These are phyloP conservation scores for Actinomucor elegans DNA, from an alignment of 371 early-diverging fungal species.

Conservation along the genomic window DNA sequence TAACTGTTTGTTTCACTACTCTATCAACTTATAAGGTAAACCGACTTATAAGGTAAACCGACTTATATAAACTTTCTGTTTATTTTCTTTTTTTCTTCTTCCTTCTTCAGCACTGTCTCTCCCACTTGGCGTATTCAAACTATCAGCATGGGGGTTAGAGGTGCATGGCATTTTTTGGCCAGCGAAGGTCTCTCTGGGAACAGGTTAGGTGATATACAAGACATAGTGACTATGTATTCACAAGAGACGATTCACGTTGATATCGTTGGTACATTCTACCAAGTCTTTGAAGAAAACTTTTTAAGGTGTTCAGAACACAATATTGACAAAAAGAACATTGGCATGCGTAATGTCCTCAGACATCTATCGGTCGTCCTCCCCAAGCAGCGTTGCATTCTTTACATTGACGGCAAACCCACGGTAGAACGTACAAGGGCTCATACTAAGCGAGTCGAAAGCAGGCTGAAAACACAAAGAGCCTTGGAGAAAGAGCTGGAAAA, in stretches of 20 bases:
- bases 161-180: not conserved
- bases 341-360: not conserved
- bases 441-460: not conserved
- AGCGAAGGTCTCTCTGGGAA: not conserved
- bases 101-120: not conserved
- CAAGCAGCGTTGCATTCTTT: not conserved
- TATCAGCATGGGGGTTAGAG: not conserved
- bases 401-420: not conserved
- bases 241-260: not conserved
- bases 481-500: not conserved
- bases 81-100: not conserved
- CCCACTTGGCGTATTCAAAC: not conserved
- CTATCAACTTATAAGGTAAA: no score
- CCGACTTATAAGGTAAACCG: no score
- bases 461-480: not conserved
- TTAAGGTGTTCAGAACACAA: not conserved
- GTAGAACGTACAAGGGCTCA: not conserved
- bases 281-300: not conserved
- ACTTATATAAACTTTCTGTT: no score
- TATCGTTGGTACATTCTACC: not conserved
- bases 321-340: not conserved
- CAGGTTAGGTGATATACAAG: not conserved
- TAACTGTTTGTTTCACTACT: no score
- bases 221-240: not conserved
- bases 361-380: not conserved